Base-by-base conservation (phyloP, 2,329 filamentous ascomycete species). In the Aspergillus aculeatinus region DNA sequence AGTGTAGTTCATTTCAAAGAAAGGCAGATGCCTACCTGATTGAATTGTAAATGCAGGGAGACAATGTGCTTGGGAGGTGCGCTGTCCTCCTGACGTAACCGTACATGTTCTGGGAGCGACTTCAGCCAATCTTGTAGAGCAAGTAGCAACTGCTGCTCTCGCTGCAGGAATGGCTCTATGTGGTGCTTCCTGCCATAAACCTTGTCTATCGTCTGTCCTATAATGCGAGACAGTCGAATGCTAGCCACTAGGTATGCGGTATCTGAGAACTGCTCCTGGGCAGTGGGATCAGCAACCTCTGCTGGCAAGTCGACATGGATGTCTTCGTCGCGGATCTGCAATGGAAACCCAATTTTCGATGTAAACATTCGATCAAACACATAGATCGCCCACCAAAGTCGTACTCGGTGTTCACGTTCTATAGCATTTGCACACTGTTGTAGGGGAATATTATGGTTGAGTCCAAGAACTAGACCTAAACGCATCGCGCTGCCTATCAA, bases 251-350 rank as follows among this genome's bases (percentile, higher is more conserved):
- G 58, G 57, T 72, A 71, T n/a, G 63, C 66, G 2, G 64, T 69
- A 55, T 74, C 70, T 1, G 67, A 63, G 42, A 75, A 75, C 47
- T 76, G 70, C 31, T 72, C 67, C 5, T 59, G 60, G 1, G 70
- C 65, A 16, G 59, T 58, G 14, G 67, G 63, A 1, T 66, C 59
- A 9, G 51, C 29, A 44, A 39, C 16, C 1, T 48, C 61, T 1
- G 71, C 70, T 4, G 73, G 74, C 49, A 73, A 57, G 10, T 73
- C 68, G 25, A 72, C 68, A 39, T 72, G 66, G 12, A 77, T 80
- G 27, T 81, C 80, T 7, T 78, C 72, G 39, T 82, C 80, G 5
- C 73, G 72, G 10, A 83, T 76, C 14, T 78, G 77, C 0, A 78
- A 70, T 0, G 81, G 79, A 50, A 80, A 78, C 0, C 80, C 79